Base-by-base conservation (phyloP, 352 stramenopile species). In the Phytopythium chamaehyphon region DNA sequence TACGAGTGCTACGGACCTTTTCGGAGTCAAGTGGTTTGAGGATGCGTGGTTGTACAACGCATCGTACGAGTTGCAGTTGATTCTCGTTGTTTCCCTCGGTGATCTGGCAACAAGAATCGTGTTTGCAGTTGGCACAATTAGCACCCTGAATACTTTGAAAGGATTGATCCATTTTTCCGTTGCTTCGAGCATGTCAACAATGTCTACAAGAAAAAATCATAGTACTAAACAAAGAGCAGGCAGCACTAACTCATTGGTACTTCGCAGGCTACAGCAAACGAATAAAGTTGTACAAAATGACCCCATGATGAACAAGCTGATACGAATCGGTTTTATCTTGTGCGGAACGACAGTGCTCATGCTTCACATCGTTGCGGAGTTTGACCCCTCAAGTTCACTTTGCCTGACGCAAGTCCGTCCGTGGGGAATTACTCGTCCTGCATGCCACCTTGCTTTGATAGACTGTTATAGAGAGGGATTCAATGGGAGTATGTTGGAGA, bases 11-110 rank as follows among this genome's bases (percentile, higher is more conserved):
- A 6, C 5, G 4, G 18, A 48, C 2, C 9, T 37, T 22, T 48
- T 48, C 23, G 42, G 42, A 2, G 11, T 40, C 5, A 65, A 69
- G 28, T 86, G 71, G 71, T 81, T 69, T 40, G 55, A 69, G 24
- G 64, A 83, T 40, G 37, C 39, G 6, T 81, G 69, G 71, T 58
- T 68, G 1, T 55, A 68, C 15, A 54, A 74, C 26, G 60, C 61
- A 2, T 64, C 69, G 36, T 76, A 63, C 45, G 69, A 83, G 21
- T 71, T 83, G 39, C 60, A 66, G 37, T 55, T 86, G 23, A 49
- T 73, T n/a, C 36, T 75, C n/a, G 66, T 78, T 6, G 43, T 22
- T 9, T 76, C 66, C 0, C 64, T 61, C 48, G 59, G 36, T 0
- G 66, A 79, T 26, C 37, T 66, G 5, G 19, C 39, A 0, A 64